These are phyloP conservation scores for Physcomitrellopsis africana DNA, from an alignment of 225 moss, liverwort and hornwort species.

Conservation along the genomic window DNA sequence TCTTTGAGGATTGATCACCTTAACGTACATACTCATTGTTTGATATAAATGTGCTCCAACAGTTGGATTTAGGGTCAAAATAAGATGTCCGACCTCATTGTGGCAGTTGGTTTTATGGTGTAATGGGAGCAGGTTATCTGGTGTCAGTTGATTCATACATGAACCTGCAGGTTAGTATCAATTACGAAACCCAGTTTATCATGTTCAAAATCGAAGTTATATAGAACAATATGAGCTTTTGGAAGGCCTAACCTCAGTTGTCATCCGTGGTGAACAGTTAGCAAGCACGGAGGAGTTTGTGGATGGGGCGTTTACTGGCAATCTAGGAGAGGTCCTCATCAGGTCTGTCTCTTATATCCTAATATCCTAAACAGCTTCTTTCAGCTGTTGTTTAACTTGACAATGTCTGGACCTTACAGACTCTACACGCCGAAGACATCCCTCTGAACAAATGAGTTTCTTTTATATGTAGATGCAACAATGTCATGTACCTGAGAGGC, in stretches of 20 bases:
- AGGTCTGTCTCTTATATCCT: constrained; percentile 47
- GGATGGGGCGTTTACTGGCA: constrained; percentile 92
- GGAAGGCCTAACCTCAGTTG: not conserved
- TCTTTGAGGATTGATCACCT: not conserved
- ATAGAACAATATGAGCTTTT: not conserved
- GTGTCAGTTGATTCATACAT: constrained; percentile 98
- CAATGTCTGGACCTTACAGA: not conserved
- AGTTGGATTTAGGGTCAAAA: not conserved
- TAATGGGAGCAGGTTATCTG: constrained; percentile 69
- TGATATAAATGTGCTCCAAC: no score
- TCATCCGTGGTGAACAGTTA: constrained; percentile 50
- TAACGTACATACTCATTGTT: not conserved
- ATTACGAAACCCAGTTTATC: not conserved
- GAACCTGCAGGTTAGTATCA: constrained; percentile 74
- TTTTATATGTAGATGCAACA: constrained; percentile 80
- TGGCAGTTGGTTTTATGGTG: constrained; percentile 1
- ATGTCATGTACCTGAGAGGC: constrained; percentile 91
- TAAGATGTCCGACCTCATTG: not conserved
- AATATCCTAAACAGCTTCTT: not conserved
- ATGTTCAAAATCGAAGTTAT: not conserved
- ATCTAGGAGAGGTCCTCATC: constrained; percentile 95
- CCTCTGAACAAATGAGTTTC: not conserved
- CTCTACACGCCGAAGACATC: not conserved
- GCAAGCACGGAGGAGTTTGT: constrained; percentile 97
- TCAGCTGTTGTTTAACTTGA: not conserved